Evolutionary conservation across 805 yeast genomes (phyloP), one percentile per base, ranked within the genome.

Genomic region (Monosporozyma aquatica): DNA sequence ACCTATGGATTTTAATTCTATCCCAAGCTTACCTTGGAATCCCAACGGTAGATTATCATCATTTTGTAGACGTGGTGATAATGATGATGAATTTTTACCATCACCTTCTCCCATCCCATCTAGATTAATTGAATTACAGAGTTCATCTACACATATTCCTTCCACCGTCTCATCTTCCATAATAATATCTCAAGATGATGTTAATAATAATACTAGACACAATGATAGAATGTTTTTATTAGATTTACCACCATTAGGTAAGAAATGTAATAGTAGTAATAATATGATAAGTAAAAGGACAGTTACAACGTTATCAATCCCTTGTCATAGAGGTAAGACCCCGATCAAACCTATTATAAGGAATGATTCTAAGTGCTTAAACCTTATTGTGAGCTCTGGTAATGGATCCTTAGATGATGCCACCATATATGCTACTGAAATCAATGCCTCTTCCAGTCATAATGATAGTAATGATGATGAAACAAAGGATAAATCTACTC

Each of bases 371-470:
- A 44, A 46, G 10, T 36, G 52, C 20, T 42, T 59, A 34, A 59
- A 56, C 42, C 43, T 56, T 13, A 41, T 59, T 28, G 61, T 59
- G 10, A 49, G 56, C 25, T 55, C 64, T 5, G 52, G 59, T 10
- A 53, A 48, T 33, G 61, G 61, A 7, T 54, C 58, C 11, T 37
- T 53, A 28, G 51, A 52, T 37, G 61, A 59, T 41, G 64, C 64
- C 6, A 58, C 64, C 21, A 53, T 59, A 11, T 59, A 52, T 46
- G 64, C 62, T 20, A 59, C 64, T 8, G 64, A 59, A 43, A 56
- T 59, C 2, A 59, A 59, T 38, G 51, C 60, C 2, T 41, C 52
- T 8, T 24, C 50, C n/a, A 45, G 45, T 13, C 43, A 47, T 23
- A 40, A 44, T 20, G 47, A 40, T 14, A 45, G 32, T 24, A 49